Base-by-base conservation (phyloP, 2,329 filamentous ascomycete genomes). In the Aciculosporium take region DNA sequence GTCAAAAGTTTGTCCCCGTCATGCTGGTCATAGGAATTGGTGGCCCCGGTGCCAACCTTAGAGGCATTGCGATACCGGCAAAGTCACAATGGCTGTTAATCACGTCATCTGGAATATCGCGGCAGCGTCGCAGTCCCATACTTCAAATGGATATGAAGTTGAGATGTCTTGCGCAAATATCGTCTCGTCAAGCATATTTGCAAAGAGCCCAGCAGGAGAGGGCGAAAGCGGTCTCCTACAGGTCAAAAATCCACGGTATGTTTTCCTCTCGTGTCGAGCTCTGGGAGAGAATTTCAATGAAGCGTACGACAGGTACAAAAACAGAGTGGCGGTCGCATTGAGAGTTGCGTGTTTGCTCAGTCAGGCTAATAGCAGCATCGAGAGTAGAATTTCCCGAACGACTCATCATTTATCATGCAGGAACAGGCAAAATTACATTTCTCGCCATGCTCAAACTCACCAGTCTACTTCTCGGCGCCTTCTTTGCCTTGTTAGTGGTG, bases 361-460 rank as follows among this genome's bases (percentile, higher is more conserved):
- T 13, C n/a, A 13, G 3, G 7, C 23, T 33, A 8, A 32, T 33
- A 29, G 7, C 15, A 2, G 12, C 27, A 10, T 21, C 20, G 9
- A 9, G 9, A 28, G 8, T 18, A 74, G 69, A 60, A 27, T 71
- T 71, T 44, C 74, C 76, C 0, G 68, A 75, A 47, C 65, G 64
- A 12, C 55, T 88, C 23, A 69, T 86, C 49, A 72, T 93, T 46
- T 93, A 84, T 59, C 81, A 87, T 61, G 78, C 78, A 40, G 83
- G 84, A 40, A 80, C 75, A 0, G 69, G 70, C 7, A 71, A 74
- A 44, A 80, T 74, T 24, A 74, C 77, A 6, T 79, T 82, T 49
- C 62, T 89, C 35, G 82, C 80, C 37, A 73, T 77, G 53, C 58
- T 84, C 46, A 85, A 86, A 52, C 62, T 89, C 42, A 77, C 77